Evolutionary conservation across 176 grass and related monocot genomes (phyloP), one percentile per base, ranked within the genome.

Genomic region (Hordeum marinum): DNA sequence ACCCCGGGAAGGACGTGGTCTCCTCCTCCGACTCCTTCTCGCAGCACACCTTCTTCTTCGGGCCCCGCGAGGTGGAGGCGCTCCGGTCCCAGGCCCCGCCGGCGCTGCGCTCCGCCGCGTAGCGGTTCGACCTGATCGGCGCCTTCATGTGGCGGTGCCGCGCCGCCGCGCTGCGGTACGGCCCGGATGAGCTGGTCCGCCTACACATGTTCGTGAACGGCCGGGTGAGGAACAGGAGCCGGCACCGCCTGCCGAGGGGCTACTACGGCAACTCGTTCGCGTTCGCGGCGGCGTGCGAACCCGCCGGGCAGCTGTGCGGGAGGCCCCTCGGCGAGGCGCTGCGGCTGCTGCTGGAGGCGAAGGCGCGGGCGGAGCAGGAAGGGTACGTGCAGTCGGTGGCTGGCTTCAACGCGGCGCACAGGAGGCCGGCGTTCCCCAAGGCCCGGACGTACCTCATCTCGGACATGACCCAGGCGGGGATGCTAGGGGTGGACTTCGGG

Each of bases 231-330:
- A 66, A 66, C 60, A 14, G 48, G 54, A 78, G 81, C 31, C 24
- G 58, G 3, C 34, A 26, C 9, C 79, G 58, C 2, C 14, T 92
- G 26, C 90, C 80, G 4, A 34, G 17, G 2, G 90, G 90, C 1
- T 92, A 67, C 79, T 89, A 84, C 45, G 90, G 86, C 12, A 89
- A 89, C 76, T 74, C 82, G 21, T 66, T 83, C 37, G 23, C 79
- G 26, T 71, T 80, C 60, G 70, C 13, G 26, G 62, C 34, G n/a
- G 78, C 43, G 54, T 57, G 54, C 7, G 54, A 18, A 18, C 54
- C 54, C 18, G 54, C 54, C 7, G 54, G 54, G 54, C 2, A 21
- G 54, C 20, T 57, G 18, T 57, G 54, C 54, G 6, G 54, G 54
- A 57, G 54, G 54, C 54, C 54, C 20, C 0, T 57, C 0, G 54